Percentiles rank a stretch among this genome's conserved stretches.
phyloP scores from a whole-genome alignment of 257 asterid genomes.

The Eustoma russellianum region DNA sequence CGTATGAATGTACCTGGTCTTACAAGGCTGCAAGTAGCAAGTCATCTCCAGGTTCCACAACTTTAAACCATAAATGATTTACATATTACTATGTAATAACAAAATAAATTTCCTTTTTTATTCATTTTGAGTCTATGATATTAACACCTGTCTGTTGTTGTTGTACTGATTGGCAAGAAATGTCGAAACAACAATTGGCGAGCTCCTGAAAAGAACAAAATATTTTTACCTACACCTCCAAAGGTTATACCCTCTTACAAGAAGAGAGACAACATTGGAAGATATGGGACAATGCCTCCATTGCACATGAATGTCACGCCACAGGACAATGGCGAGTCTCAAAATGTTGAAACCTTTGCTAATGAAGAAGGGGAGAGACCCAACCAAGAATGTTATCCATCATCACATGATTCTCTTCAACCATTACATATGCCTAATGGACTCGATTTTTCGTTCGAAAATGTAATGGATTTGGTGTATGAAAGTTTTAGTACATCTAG shows the following conservation, averaged over 20 bases:
- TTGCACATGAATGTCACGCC: background rate
- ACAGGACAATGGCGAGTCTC: background rate
- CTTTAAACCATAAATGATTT: background rate
- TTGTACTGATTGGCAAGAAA: slow-evolving; percentile 9
- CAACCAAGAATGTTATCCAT: background rate
- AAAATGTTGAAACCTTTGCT: background rate
- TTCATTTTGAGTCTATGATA: too few relatives aligned
- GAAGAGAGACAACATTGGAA: background rate
- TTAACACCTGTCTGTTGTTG: background rate
- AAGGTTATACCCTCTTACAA: background rate
- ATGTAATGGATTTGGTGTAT: too few relatives aligned
- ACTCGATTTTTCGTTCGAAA: background rate
- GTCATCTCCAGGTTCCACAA: slow-evolving; percentile 24
- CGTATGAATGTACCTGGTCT: slow-evolving; percentile 21
- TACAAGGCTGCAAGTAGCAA: slow-evolving; percentile 31
- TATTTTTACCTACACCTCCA: background rate
- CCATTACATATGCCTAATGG: background rate
- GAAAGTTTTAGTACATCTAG: background rate
- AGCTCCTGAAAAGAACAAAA: background rate
- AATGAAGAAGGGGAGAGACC: background rate
- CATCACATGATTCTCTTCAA: too few relatives aligned
- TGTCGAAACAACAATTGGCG: slow-evolving; percentile 23
- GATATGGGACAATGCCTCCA: slow-evolving; percentile 17
- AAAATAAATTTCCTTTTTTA: background rate
- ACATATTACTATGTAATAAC: too few relatives aligned